Percentiles rank a stretch among this genome's conserved stretches.
Conservation (phyloP, 345 rosid species). For the Dovyalis caffra region DNA sequence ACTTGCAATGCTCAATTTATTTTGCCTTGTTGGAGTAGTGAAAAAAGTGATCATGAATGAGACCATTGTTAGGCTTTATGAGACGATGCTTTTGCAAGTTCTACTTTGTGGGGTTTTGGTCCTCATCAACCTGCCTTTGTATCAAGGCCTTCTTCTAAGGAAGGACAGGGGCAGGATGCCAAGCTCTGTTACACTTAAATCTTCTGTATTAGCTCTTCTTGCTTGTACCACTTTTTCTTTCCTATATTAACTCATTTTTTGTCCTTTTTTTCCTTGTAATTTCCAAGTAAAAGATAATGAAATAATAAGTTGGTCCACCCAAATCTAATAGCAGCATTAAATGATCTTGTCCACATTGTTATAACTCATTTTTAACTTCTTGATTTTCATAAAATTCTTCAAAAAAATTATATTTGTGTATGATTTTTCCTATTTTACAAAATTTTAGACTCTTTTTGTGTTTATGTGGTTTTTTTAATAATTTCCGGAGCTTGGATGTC, state of each 20-base stretch:
- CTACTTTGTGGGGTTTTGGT: conserved; percentile 50
- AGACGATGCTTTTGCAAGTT: conserved; percentile 44
- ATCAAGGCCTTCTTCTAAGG: conserved; percentile 55
- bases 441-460: no score
- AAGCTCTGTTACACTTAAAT: conserved; percentile 32
- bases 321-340: no score
- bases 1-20: conserved; percentile 55
- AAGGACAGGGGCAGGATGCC: conserved; percentile 71
- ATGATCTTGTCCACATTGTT: no score
- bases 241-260: conserved; percentile 6
- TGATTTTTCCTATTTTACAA: no score
- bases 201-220: conserved; percentile 42
- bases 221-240: conserved; percentile 40
- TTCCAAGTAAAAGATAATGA: background rate
- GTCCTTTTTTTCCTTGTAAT: background rate
- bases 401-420: no score
- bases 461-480: no score
- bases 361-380: no score
- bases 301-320: background rate
- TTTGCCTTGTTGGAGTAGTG: conserved; percentile 36
- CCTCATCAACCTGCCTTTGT: conserved; percentile 58
- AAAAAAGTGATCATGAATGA: conserved; percentile 6
- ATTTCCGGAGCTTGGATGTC: no score
- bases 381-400: no score
- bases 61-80: background rate